A percentile compares a stretch with the other conserved stretches of the same genome.
Conservation (phyloP, 1,284 basidiomycete species). For the Spongispora temasekensis region DNA sequence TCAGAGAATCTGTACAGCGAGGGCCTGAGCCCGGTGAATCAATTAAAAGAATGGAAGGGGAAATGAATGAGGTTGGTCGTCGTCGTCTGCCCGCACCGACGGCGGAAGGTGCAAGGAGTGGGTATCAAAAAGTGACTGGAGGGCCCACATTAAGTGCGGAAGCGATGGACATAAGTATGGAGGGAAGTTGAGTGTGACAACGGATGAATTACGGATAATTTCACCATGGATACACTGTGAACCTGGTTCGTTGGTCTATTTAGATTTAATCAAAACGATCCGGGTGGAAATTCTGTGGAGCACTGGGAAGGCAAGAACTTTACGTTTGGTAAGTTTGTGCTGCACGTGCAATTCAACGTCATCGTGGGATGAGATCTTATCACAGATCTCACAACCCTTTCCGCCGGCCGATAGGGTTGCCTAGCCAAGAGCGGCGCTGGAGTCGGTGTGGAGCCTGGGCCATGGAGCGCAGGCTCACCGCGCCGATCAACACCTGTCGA, state of each 20-base stretch:
- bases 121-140: constrained; percentile 5
- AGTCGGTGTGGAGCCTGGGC: too few relatives aligned
- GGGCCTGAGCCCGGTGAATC: neutral
- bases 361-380: too few relatives aligned
- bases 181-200: constrained; percentile 9
- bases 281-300: too few relatives aligned
- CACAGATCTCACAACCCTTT: too few relatives aligned
- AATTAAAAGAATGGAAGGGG: constrained; percentile 22
- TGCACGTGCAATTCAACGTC: too few relatives aligned
- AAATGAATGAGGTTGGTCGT: constrained; percentile 22
- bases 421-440: too few relatives aligned
- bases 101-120: constrained; percentile 5
- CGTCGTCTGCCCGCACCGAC: constrained; percentile 13
- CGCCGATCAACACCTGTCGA: too few relatives aligned
- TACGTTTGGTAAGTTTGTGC: too few relatives aligned
- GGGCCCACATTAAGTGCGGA: neutral
- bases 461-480: too few relatives aligned
- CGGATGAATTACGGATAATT: constrained; percentile 10
- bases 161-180: constrained; percentile 14
- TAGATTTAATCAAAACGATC: neutral
- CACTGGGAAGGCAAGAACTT: too few relatives aligned
- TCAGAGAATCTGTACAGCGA: neutral
- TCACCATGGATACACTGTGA: constrained; percentile 32
- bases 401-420: too few relatives aligned
- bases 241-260: too few relatives aligned